Base-by-base conservation (phyloP, 352 stramenopile species). In the Albugo laibachii region DNA sequence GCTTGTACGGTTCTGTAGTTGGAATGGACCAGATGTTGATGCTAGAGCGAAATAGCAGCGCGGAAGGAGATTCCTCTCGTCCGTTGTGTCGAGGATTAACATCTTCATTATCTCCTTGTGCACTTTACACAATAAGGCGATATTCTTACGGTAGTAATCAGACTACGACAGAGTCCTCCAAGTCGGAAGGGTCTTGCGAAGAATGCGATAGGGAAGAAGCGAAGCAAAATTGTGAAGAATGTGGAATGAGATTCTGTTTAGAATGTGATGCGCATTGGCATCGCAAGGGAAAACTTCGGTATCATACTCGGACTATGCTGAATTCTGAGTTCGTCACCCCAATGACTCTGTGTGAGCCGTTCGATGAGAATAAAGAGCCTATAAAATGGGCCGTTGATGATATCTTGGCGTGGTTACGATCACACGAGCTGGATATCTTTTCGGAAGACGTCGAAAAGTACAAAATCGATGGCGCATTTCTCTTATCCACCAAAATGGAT, bases 251-350 rank as follows among this genome's bases (percentile, higher is more conserved):
- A 50, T 89, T 86, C 58, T 89, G 76, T 46, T 45, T 53, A 19
- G 39, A 49, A 2, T 89, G 76, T 47, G 73, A 89, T 56, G 62
- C 59, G 20, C 61, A 71, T 24, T 61, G 71, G 49, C 76, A 89
- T 53, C 76, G 76, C 53, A 89, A 89, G 53, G 76, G 76, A 15
- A 89, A 84, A 51, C 66, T 89, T n/a, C 54, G 66, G 41, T 63
- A 79, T 31, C 76, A 89, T 44, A 54, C 69, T 38, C 66, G 76
- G 24, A 54, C 61, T 37, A 20, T 42, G 2, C 31, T 70, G 13
- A 42, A 39, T 47, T 55, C 31, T 20, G 13, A 20, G 34, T 11
- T 16, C 18, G 38, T 14, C 24, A 8, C 24, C 8, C 24, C 24
- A 31, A 31, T 61, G 55, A 59, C 53, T 14, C 11, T 36, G 42